A percentile compares a stretch with the other conserved stretches of the same genome.
phyloP scores from a whole-genome alignment of 2,329 filamentous ascomycete genomes.

The Metarhizium guizhouense region DNA sequence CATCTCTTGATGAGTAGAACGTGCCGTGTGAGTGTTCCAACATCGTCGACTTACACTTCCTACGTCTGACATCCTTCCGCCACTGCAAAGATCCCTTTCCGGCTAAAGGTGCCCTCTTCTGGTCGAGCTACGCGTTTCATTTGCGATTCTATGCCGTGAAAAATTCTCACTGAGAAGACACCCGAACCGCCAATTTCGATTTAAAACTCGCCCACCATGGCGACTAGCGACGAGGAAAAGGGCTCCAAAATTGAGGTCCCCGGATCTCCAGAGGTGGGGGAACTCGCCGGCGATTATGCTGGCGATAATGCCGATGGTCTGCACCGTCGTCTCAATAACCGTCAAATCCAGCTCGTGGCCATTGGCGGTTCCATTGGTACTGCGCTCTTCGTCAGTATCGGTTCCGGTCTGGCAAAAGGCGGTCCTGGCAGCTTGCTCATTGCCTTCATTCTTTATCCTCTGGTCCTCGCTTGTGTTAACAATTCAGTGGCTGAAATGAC shows the following conservation, averaged over 20 bases:
- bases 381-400: constrained; percentile 53
- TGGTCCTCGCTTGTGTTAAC: constrained; percentile 52
- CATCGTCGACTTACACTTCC: neutral
- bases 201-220: constrained; percentile 7
- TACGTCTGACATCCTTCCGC: neutral
- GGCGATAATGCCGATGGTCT: constrained; percentile 27
- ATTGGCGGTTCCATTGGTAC: constrained; percentile 50
- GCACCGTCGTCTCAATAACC: constrained; percentile 41
- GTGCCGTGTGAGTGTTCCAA: neutral
- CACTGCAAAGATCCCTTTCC: neutral
- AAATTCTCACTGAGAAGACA: neutral
- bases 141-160: neutral
- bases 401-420: constrained; percentile 38
- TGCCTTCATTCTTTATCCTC: constrained; percentile 47
- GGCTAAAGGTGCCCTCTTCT: neutral
- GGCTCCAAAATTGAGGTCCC: constrained; percentile 16
- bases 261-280: constrained; percentile 16
- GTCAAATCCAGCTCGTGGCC: constrained; percentile 50
- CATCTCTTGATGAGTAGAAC: constrained; percentile 4
- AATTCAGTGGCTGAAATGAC: constrained; percentile 59
- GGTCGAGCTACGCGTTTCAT: neutral
- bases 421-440: constrained; percentile 44
- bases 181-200: neutral
- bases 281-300: constrained; percentile 13
- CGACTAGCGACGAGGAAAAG: constrained; percentile 19